Evolutionary conservation across 257 asterid genomes (phyloP).

Genomic region (Solanum pimpinellifolium): DNA sequence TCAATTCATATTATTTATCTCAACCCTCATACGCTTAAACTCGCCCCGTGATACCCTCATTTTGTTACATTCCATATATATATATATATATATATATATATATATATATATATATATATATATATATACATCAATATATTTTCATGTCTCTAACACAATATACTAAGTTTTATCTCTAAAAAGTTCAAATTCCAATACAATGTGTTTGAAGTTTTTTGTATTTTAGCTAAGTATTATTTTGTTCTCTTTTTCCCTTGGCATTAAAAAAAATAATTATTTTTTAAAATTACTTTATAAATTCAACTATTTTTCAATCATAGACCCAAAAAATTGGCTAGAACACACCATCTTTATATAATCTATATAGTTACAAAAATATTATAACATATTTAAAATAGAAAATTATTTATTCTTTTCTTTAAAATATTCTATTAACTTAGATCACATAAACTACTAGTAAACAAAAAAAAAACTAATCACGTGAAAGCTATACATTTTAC

Average conservation of each 20-base stretch:
- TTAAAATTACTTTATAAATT: not conserved
- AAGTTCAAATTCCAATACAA: not conserved
- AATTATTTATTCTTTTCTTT: no score
- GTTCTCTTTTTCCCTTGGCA: not conserved
- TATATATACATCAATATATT: not conserved
- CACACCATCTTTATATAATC: not conserved
- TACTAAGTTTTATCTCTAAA: not conserved
- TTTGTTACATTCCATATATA: not conserved
- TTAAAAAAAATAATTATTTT: not conserved
- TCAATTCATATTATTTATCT: not conserved
- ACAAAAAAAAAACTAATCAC: not conserved
- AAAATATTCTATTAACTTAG: not conserved
- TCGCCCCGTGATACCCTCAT: not conserved
- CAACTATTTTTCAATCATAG: not conserved
- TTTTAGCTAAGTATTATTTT: not conserved
- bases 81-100: no score
- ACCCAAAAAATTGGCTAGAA: not conserved
- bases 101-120: no score
- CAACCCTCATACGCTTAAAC: not conserved
- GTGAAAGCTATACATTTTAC: no score
- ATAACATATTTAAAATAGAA: not conserved
- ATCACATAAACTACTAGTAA: not conserved
- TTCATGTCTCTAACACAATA: no score
- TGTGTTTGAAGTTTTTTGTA: not conserved
- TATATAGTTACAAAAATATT: not conserved